phyloP scores from a whole-genome alignment of 2,329 filamentous ascomycete genomes.

The Dactylella cylindrospora region DNA sequence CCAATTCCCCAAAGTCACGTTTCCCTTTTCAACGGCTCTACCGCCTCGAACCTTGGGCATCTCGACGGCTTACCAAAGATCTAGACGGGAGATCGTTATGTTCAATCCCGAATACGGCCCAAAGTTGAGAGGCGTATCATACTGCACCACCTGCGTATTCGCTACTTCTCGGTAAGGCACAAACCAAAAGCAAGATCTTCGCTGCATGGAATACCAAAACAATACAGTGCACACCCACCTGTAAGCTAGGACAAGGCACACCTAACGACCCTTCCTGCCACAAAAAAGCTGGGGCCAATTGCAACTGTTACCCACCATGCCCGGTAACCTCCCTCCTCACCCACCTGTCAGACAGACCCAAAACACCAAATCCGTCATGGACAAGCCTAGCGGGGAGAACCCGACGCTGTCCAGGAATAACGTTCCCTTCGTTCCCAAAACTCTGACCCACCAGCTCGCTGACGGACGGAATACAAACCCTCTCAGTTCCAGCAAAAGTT shows the following conservation, averaged over 20 bases:
- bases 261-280: background rate
- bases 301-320: conserved; percentile 3
- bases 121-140: too few species aligned
- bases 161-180: conserved; percentile 30
- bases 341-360: conserved; percentile 10
- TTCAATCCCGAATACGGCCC: background rate
- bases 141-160: background rate
- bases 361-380: conserved; percentile 31
- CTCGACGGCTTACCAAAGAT: too few species aligned
- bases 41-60: too few species aligned
- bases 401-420: too few species aligned
- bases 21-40: too few species aligned
- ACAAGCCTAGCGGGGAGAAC: conserved; percentile 12
- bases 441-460: too few species aligned
- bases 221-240: background rate
- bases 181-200: conserved; percentile 31
- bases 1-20: too few species aligned
- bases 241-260: background rate
- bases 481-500: too few species aligned
- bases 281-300: conserved; percentile 2
- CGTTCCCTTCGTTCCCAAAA: too few species aligned
- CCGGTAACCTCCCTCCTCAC: background rate
- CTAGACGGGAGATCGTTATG: background rate
- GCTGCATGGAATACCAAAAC: conserved; percentile 32
- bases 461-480: conserved; percentile 1